phyloP scores from a whole-genome alignment of 2,329 filamentous ascomycete genomes.

The Thelonectria olida region DNA sequence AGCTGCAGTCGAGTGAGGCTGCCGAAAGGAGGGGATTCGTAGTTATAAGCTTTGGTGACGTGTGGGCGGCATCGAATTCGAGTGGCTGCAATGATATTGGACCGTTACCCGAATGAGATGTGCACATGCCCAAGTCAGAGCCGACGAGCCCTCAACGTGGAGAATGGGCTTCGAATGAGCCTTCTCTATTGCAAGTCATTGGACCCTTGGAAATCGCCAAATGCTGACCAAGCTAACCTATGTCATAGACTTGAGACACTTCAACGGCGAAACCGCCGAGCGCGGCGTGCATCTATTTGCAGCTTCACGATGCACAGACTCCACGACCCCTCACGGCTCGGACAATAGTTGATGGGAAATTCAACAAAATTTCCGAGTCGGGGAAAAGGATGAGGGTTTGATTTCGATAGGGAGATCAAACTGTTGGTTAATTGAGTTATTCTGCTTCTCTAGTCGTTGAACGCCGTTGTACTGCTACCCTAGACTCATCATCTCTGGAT shows the following conservation, averaged over 20 bases:
- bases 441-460: no score
- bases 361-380: no score
- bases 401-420: no score
- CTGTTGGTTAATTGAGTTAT: no score
- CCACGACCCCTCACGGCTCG: no score
- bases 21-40: not conserved
- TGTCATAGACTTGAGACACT: not conserved
- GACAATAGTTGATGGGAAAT: no score
- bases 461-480: no score
- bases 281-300: not conserved
- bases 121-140: not conserved
- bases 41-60: constrained; percentile 6
- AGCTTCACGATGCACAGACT: not conserved
- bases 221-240: constrained; percentile 9
- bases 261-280: constrained; percentile 16
- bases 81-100: constrained; percentile 8
- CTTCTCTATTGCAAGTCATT: not conserved
- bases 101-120: constrained; percentile 5
- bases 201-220: not conserved
- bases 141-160: not conserved
- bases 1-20: no score
- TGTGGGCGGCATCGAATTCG: not conserved
- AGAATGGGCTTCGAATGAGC: not conserved
- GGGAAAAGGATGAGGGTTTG: no score
- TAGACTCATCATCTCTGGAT: no score